Conservation (phyloP, 495 filamentous ascomycete genomes). For the Xylaria acuta region DNA sequence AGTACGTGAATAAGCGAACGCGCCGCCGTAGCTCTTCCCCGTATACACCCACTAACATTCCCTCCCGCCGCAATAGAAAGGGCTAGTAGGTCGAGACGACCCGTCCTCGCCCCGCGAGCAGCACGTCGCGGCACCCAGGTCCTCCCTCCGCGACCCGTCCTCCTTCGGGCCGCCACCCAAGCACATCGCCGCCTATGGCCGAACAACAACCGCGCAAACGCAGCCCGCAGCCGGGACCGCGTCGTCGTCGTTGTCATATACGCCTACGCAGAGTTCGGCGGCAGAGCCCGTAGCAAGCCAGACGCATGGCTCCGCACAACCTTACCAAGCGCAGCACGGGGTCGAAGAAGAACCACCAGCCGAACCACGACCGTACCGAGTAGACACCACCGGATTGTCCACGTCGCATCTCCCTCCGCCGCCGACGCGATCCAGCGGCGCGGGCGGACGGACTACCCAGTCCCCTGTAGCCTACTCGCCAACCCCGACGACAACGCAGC, state of each 20-base stretch:
- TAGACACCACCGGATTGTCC: constrained; percentile 73
- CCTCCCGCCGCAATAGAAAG: constrained; percentile 46
- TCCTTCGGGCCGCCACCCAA: constrained; percentile 89
- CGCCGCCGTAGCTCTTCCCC: not conserved
- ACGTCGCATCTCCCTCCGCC: constrained; percentile 75
- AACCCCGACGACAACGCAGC: constrained; percentile 4
- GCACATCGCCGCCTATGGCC: constrained; percentile 32
- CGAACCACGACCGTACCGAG: constrained; percentile 71
- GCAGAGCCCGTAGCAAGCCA: not conserved
- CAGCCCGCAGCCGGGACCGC: constrained; percentile 26
- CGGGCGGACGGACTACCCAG: constrained; percentile 43
- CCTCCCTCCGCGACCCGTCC: constrained; percentile 79
- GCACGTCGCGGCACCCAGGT: constrained; percentile 71
- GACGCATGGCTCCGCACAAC: not conserved
- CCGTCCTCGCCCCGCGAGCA: constrained; percentile 23
- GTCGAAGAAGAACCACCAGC: constrained; percentile 28
- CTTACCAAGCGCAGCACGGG: constrained; percentile 39
- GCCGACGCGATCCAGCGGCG: constrained; percentile 63
- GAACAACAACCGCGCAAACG: constrained; percentile 45
- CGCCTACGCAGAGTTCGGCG: not conserved
- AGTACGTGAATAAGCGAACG: constrained; percentile 37
- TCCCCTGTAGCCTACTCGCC: constrained; percentile 34
- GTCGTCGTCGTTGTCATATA: not conserved
- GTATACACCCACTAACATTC: not conserved
- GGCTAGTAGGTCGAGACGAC: constrained; percentile 47